Evolutionary conservation across 208 protist genomes (phyloP).

Genomic region (Acanthamoeba healyi): DNA sequence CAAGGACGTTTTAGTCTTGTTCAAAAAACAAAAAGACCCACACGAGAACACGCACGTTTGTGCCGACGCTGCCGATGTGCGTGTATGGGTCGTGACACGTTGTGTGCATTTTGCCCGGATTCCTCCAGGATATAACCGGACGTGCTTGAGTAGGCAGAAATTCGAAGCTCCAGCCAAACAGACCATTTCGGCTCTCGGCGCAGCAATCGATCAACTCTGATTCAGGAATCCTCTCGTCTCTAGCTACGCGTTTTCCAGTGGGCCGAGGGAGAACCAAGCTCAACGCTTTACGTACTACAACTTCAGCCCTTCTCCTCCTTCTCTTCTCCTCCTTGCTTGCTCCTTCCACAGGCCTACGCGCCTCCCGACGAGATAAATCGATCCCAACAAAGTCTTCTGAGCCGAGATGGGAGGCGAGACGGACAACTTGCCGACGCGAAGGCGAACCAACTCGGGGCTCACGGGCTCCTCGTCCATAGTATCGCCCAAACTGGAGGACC

Average conservation of each 20-base stretch:
- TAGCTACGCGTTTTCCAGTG: background rate
- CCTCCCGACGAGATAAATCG: too few relatives aligned
- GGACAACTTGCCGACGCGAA: background rate
- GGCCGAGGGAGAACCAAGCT: background rate
- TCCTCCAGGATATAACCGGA: background rate
- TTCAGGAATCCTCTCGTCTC: background rate
- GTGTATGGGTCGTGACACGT: too few relatives aligned
- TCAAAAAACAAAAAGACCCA: too few relatives aligned
- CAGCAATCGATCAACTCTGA: background rate
- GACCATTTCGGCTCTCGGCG: too few relatives aligned
- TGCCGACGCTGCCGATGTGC: too few relatives aligned
- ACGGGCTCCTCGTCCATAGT: background rate
- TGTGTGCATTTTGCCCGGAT: too few relatives aligned
- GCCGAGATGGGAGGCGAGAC: conserved; percentile 50
- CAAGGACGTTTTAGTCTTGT: too few relatives aligned
- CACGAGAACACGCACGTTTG: too few relatives aligned
- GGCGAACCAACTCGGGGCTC: conserved; percentile 4
- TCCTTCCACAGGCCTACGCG: too few relatives aligned
- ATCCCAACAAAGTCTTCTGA: background rate
- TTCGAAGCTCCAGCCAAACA: background rate
- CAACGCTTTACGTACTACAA: background rate
- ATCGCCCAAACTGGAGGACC: background rate
- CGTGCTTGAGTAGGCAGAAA: background rate
- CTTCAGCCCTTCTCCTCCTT: too few relatives aligned
- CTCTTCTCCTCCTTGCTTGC: background rate